Percentiles rank a stretch among this genome's conserved stretches.
These are phyloP conservation scores for Alternaria atra DNA, from an alignment of 2,329 filamentous ascomycete species.

Conservation along the genomic window DNA sequence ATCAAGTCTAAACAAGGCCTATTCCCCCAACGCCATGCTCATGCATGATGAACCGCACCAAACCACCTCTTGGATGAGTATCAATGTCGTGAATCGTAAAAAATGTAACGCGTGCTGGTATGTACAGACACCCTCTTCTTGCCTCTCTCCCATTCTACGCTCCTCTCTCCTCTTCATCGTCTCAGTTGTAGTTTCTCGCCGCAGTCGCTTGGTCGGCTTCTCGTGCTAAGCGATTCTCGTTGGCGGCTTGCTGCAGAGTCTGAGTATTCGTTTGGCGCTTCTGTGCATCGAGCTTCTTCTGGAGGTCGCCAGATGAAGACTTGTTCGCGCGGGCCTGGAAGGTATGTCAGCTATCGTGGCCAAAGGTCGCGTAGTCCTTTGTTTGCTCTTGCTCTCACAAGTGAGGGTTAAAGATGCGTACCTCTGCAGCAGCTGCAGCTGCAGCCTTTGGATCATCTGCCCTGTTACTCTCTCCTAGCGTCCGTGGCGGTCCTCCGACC, in stretches of 20 bases:
- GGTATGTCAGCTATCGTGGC: slow-evolving; percentile 17
- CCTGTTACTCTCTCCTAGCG: slow-evolving; percentile 64
- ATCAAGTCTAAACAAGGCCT: background rate
- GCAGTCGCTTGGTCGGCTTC: slow-evolving; percentile 72
- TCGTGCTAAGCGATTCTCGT: slow-evolving; percentile 70
- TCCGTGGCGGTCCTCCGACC: slow-evolving; percentile 62
- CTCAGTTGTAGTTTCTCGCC: slow-evolving; percentile 65
- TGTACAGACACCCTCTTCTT: background rate
- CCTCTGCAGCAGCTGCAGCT: slow-evolving; percentile 86
- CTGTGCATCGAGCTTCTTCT: slow-evolving; percentile 75
- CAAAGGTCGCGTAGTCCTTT: background rate
- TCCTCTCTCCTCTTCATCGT: background rate
- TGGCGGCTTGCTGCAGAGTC: slow-evolving; percentile 73
- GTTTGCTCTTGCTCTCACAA: background rate
- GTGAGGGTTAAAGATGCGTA: slow-evolving; percentile 55
- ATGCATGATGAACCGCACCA: slow-evolving; percentile 1
- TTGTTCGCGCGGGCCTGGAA: slow-evolving; percentile 72
- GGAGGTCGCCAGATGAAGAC: slow-evolving; percentile 59
- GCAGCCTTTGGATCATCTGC: slow-evolving; percentile 71
- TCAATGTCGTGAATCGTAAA: slow-evolving; percentile 7
- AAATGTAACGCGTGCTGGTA: background rate
- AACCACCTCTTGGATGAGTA: background rate
- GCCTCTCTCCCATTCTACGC: background rate
- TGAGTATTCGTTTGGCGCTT: slow-evolving; percentile 75
- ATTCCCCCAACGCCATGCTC: slow-evolving; percentile 1